Percentiles rank a stretch among this genome's conserved stretches.
These are phyloP conservation scores for Candida endomychidarum DNA, from an alignment of 805 yeast species.

Conservation along the genomic window DNA sequence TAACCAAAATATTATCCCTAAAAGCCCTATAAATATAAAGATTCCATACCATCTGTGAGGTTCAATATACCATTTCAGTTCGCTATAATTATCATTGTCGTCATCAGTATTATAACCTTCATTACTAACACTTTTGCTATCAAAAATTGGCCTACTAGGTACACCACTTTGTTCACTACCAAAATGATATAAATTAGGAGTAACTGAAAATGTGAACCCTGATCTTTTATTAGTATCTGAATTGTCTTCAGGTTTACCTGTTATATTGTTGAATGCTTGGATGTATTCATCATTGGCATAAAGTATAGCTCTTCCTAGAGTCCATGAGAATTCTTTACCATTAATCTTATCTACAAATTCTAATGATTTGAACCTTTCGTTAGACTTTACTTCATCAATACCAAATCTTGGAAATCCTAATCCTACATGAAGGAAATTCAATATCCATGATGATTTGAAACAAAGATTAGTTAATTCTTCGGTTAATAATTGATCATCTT, in stretches of 20 bases:
- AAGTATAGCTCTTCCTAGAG: constrained; percentile 58
- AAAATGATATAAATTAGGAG: constrained; percentile 44
- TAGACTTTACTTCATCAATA: constrained; percentile 31
- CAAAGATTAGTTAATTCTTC: constrained; percentile 55
- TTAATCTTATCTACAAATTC: constrained; percentile 44
- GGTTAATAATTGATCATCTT: constrained; percentile 31
- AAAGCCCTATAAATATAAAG: constrained; percentile 26
- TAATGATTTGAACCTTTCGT: constrained; percentile 33
- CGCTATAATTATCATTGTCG: constrained; percentile 24
- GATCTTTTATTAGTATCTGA: constrained; percentile 22
- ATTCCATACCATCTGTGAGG: constrained; percentile 45
- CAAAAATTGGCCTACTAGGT: constrained; percentile 40
- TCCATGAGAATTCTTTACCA: constrained; percentile 53
- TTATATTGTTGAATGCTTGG: constrained; percentile 38
- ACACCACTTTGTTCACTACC: constrained; percentile 55
- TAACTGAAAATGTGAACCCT: constrained; percentile 51
- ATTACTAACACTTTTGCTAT: constrained; percentile 18
- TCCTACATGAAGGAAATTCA: constrained; percentile 58
- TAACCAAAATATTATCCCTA: constrained; percentile 27
- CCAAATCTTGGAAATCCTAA: constrained; percentile 58
- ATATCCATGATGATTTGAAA: constrained; percentile 60
- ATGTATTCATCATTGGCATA: constrained; percentile 58
- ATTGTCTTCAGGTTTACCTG: constrained; percentile 12
- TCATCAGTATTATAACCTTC: constrained; percentile 31
- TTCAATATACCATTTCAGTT: constrained; percentile 43